Base-by-base conservation (phyloP, 768 basidiomycete genomes). In the Trametes coccinea region DNA sequence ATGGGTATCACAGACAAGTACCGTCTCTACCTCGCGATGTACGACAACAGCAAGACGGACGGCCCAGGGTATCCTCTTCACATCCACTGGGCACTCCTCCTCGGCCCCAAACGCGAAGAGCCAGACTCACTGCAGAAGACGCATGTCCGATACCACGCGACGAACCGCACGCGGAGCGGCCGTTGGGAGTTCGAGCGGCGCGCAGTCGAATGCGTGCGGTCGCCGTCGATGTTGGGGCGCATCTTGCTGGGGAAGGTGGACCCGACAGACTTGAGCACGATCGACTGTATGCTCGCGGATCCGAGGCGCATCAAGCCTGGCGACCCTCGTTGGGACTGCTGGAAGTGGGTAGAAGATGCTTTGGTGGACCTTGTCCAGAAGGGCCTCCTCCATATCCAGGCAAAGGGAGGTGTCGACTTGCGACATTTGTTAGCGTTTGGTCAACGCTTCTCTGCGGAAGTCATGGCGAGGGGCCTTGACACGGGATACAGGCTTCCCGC, bases 211-310 rank as follows among this genome's bases (percentile, higher is more conserved):
- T 58, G 64, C 56, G 60, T 53, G 57, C 64, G 64, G 56, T 45
- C 64, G n/a, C 56, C 56, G 17, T 41, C 53, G 45, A 61, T 65
- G 64, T 52, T 65, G 46, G 64, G 59, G 8, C 60, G 64, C 47
- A 31, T 65, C 17, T 27, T 53, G 51, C 30, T 65, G 22, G 60
- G 60, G 47, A 59, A 53, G 52, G 37, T 65, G 41, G 60, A 61
- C 30, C 53, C 22, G 34, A 3, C 31, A 10, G 43, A 56, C 41
- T 5, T 50, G 31, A 8, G 3, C n/a, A 16, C 10, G 33, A 39
- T 56, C 11, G 59, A 61, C 10, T 39, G 44, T 17, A 13, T 55
- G 41, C 52, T 64, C 17, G 48, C 17, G 10, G 57, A 63, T n/a
- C 48, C 43, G 13, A 27, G 52, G 13, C 41, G 50, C 16, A 11